These are phyloP conservation scores for Skeletonema potamos DNA, from an alignment of 108 stramenopile species.

Conservation along the genomic window DNA sequence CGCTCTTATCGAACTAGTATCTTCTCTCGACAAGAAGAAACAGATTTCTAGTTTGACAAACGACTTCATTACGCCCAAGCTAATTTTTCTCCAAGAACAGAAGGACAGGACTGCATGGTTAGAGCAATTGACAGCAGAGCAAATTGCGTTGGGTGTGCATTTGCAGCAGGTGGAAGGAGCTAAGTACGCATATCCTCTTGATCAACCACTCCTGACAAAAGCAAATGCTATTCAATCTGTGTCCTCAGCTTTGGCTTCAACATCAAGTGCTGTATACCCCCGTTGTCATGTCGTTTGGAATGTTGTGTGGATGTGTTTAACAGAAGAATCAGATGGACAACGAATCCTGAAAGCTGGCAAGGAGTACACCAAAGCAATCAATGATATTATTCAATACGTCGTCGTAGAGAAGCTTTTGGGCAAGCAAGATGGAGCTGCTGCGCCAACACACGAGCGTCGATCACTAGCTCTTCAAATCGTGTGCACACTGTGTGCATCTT, in stretches of 20 bases:
- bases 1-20: conserved; percentile 69
- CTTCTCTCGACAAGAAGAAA: conserved; percentile 25
- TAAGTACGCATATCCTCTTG: conserved; percentile 41
- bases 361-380: conserved; percentile 33
- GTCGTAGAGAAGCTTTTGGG: conserved; percentile 45
- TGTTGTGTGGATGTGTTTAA: conserved; percentile 64
- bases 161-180: conserved; percentile 46
- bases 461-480: conserved; percentile 64
- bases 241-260: conserved; percentile 54
- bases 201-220: conserved; percentile 53
- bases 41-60: conserved; percentile 41
- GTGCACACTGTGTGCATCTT: conserved; percentile 56
- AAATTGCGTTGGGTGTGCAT: conserved; percentile 60
- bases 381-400: conserved; percentile 54
- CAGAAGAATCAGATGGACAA: conserved; percentile 30
- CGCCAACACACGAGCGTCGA: conserved; percentile 65
- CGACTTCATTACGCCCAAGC: conserved; percentile 55
- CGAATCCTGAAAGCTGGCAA: conserved; percentile 25
- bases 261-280: conserved; percentile 66
- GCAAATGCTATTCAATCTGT: conserved; percentile 43
- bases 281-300: conserved; percentile 88
- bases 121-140: conserved; percentile 54
- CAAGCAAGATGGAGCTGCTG: conserved; percentile 29
- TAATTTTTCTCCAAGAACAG: conserved; percentile 30
- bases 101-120: conserved; percentile 26